These are phyloP conservation scores for Zygnema cylindricum DNA, from an alignment of 139 green algal species.

Conservation along the genomic window DNA sequence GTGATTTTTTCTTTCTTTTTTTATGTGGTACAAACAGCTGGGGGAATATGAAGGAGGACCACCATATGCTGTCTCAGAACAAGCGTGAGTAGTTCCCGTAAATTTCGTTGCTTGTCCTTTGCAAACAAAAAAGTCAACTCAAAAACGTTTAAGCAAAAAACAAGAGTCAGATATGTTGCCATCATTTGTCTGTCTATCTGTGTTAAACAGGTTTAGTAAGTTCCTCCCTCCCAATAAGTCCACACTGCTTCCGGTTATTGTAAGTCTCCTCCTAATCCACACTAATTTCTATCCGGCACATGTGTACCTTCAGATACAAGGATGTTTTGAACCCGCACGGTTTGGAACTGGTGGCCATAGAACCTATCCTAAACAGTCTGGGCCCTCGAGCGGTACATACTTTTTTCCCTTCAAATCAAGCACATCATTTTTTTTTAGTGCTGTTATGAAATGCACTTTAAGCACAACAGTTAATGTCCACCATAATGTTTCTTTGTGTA, in stretches of 20 bases:
- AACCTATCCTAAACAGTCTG: neutral
- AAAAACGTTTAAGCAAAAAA: neutral
- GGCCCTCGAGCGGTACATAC: neutral
- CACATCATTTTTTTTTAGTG: neutral
- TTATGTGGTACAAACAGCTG: slow-evolving; percentile 17
- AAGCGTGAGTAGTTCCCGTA: slow-evolving; percentile 13
- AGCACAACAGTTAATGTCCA: neutral
- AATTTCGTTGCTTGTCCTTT: neutral
- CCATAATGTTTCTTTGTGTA: slow-evolving; percentile 1
- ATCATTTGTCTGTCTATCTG: neutral
- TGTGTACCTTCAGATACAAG: slow-evolving; percentile 1
- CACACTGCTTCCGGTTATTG: no score
- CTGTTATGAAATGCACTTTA: slow-evolving; percentile 4
- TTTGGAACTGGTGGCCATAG: neutral
- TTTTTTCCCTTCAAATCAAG: neutral
- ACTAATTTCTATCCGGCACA: neutral
- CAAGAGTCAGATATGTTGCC: slow-evolving; percentile 4
- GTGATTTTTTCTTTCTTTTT: neutral
- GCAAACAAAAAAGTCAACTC: neutral
- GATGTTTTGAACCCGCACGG: slow-evolving; percentile 3
- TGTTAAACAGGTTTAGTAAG: no score
- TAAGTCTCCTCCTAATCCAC: no score
- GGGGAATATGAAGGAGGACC: slow-evolving; percentile 33
- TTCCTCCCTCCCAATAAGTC: no score
- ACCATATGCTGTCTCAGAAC: slow-evolving; percentile 36